Evolutionary conservation across 2,329 filamentous ascomycete species (phyloP).

Genomic region (Pyrenochaeta sp.): DNA sequence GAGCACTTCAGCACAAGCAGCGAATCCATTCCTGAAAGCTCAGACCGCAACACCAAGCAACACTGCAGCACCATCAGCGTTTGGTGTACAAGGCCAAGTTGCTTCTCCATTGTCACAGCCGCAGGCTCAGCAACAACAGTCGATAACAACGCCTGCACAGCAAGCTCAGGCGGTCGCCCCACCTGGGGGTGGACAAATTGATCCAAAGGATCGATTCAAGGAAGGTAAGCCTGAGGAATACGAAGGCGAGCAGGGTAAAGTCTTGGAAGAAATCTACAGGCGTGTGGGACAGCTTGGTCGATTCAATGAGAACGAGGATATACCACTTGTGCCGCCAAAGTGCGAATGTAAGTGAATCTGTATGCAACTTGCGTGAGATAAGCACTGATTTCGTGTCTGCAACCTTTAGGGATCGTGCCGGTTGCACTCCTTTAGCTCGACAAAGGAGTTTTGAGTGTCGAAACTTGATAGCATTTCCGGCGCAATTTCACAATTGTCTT

Average conservation of each 20-base stretch:
- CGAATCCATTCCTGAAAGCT: conserved; percentile 36
- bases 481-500: too few species aligned
- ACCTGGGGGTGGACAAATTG: conserved; percentile 25
- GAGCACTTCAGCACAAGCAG: conserved; percentile 9
- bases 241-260: conserved; percentile 62
- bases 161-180: conserved; percentile 51
- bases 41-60: conserved; percentile 17
- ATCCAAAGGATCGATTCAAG: conserved; percentile 61
- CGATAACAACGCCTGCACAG: conserved; percentile 70
- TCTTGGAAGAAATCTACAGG: conserved; percentile 68
- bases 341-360: conserved; percentile 65
- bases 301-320: conserved; percentile 73
- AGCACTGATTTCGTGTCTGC: neutral
- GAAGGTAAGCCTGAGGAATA: conserved; percentile 67
- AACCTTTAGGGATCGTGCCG: conserved; percentile 49
- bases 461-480: too few species aligned
- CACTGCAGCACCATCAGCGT: conserved; percentile 22
- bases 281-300: conserved; percentile 70
- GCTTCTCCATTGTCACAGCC: conserved; percentile 11
- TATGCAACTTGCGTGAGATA: neutral
- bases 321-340: conserved; percentile 81
- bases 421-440: neutral
- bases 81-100: conserved; percentile 15
- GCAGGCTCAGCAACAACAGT: conserved; percentile 3
- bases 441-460: too few species aligned